Evolutionary conservation across 2,329 filamentous ascomycete species (phyloP).

Genomic region (Hypoxylon sp.): DNA sequence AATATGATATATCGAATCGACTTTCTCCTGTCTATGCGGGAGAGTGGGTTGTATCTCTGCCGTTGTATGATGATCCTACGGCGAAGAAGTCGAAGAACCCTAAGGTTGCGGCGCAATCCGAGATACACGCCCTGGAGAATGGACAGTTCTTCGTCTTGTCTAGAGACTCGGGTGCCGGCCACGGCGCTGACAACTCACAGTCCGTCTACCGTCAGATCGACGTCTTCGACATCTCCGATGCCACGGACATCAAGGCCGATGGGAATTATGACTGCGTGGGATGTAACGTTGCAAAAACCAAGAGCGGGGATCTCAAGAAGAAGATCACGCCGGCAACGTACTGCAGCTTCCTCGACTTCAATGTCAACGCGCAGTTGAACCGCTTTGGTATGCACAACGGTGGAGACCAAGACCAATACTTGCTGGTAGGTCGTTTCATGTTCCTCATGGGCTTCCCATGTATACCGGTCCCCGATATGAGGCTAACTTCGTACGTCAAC

Average conservation of each 20-base stretch:
- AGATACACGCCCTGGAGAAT: slow-evolving; percentile 73
- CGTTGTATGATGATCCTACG: slow-evolving; percentile 66
- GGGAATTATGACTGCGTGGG: slow-evolving; percentile 55
- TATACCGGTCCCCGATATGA: not conserved
- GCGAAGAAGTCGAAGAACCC: slow-evolving; percentile 60
- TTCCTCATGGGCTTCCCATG: not conserved
- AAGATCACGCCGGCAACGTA: slow-evolving; percentile 71
- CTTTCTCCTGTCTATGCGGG: slow-evolving; percentile 62
- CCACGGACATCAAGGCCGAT: slow-evolving; percentile 71
- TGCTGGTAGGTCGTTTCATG: slow-evolving; percentile 58
- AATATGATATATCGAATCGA: slow-evolving; percentile 70
- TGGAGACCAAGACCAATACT: slow-evolving; percentile 66
- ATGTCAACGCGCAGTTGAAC: slow-evolving; percentile 73
- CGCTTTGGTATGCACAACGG: slow-evolving; percentile 78
- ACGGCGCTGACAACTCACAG: slow-evolving; percentile 63
- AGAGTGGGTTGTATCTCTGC: slow-evolving; percentile 76
- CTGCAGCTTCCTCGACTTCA: slow-evolving; percentile 77
- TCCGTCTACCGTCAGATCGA: slow-evolving; percentile 78
- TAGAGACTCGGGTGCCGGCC: slow-evolving; percentile 72
- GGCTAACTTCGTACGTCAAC: slow-evolving; percentile 22
- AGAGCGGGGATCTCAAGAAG: slow-evolving; percentile 65
- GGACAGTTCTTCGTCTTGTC: slow-evolving; percentile 76
- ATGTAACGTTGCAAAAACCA: slow-evolving; percentile 47
- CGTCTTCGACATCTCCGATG: slow-evolving; percentile 72
- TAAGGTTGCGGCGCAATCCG: slow-evolving; percentile 75